Base-by-base conservation (phyloP, 1,284 basidiomycete species). In the Irpex sp. region DNA sequence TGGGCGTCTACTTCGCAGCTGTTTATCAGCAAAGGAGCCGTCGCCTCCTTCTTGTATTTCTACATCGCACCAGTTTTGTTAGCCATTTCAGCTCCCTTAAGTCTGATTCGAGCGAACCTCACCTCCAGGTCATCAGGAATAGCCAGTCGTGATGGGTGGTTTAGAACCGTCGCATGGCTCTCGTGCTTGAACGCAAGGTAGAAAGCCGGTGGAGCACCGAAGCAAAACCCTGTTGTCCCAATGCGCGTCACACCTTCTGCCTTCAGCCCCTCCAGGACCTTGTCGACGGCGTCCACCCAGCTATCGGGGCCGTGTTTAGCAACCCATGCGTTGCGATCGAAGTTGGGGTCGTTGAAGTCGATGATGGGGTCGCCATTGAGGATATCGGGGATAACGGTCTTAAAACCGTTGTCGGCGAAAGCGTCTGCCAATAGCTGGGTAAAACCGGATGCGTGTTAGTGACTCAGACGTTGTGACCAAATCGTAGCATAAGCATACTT, bases 311-410 rank as follows among this genome's bases (percentile, higher is more conserved):
- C 69, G 67, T 91, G 88, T 0, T 70, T 78, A 1, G 58, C 58
- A 45, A 85, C 63, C 87, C 88, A 91, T 12, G 63, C 68, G 0
- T 0, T 8, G 72, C 94, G 85, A 74, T 98, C 96, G 72, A 98
- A 99, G 73, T 95, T 94, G n/a, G 95, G 92, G 74, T 98, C 95
- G 6, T 71, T 76, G 54, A 79, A 74, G 3, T 73, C 61, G 9
- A 79, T 74, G 52, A 85, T 68, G 16, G 83, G 72, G 68, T 90
- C 88, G 47, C 81, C 86, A 68, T 82, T 77, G 56, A 90, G 75
- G 66, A 84, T 80, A 72, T 89, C 86, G 0, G 82, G 80, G 12
- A 80, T 66, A 61, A 87, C 76, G 8, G 79, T 80, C 78, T 84
- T 84, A 78, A 83, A 88, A 10, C 90, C 90, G 65, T 89, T 87